phyloP scores from a whole-genome alignment of 2,329 filamentous ascomycete species.

The Neophaeococcomyces mojaviensis region DNA sequence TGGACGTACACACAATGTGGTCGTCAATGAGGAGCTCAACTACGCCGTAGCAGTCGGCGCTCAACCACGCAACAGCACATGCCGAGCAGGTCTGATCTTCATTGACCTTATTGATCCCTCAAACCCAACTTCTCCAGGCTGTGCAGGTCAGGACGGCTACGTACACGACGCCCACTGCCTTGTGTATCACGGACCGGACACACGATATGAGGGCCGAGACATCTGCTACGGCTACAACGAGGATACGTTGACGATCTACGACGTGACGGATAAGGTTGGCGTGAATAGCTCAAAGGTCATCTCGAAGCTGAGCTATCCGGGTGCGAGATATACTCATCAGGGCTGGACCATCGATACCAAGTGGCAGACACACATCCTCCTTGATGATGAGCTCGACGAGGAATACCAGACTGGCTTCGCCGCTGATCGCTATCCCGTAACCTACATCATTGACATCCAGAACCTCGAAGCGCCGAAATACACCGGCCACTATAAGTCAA shows the following conservation, averaged over 20 bases:
- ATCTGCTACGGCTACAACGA: conserved; percentile 53
- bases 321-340: conserved; percentile 48
- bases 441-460: conserved; percentile 46
- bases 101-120: conserved; percentile 49
- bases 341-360: conserved; percentile 46
- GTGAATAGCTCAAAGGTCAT: conserved; percentile 25
- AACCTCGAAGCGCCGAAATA: conserved; percentile 37
- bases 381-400: conserved; percentile 51
- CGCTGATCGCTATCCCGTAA: conserved; percentile 40
- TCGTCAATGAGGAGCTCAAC: conserved; percentile 43
- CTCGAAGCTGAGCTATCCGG: conserved; percentile 9
- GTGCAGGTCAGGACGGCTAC: conserved; percentile 49
- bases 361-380: conserved; percentile 40
- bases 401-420: conserved; percentile 32
- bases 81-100: conserved; percentile 51
- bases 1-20: conserved; percentile 48
- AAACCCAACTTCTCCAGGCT: conserved; percentile 48
- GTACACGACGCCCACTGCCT: conserved; percentile 57
- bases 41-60: conserved; percentile 42
- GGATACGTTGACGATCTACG: conserved; percentile 23
- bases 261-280: conserved; percentile 12
- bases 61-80: conserved; percentile 37
- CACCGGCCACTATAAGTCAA: conserved; percentile 38
- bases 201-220: conserved; percentile 40
- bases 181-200: conserved; percentile 47